Evolutionary conservation across 202 grass and related monocot genomes (phyloP).

Genomic region (Hordeum pubiflorum): DNA sequence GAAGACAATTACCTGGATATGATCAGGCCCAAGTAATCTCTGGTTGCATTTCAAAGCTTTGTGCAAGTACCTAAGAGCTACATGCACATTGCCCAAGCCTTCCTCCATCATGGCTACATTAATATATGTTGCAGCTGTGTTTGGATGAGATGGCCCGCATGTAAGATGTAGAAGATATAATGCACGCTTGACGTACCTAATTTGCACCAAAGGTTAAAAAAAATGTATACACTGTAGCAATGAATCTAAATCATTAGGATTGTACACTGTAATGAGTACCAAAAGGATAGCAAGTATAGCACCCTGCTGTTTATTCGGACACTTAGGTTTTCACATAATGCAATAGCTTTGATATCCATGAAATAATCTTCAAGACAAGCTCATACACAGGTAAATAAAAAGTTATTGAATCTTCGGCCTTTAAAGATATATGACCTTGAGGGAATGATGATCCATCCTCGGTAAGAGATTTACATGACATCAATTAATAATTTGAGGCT

Average conservation of each 20-base stretch:
- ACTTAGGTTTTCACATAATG: conserved; percentile 4
- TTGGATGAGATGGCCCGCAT: conserved; percentile 98
- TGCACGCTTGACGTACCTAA: conserved; percentile 96
- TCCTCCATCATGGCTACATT: conserved; percentile 99
- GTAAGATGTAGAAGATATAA: conserved; percentile 99
- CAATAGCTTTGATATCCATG: conserved; percentile 3
- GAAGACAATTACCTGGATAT: conserved; percentile 72
- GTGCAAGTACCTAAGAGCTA: conserved; percentile 97
- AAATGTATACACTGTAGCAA: neutral
- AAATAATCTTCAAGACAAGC: neutral
- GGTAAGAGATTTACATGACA: neutral
- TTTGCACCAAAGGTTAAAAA: conserved; percentile 9
- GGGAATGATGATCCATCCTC: neutral
- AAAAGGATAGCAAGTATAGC: conserved; percentile 12
- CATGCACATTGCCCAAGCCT: conserved; percentile 98
- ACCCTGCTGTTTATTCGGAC: neutral
- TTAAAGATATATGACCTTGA: neutral
- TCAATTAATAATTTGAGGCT: neutral
- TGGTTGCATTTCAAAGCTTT: conserved; percentile 99
- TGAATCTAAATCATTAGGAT: conserved; percentile 27
- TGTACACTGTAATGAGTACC: conserved; percentile 21
- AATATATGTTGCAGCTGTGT: conserved; percentile 99
- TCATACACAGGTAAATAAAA: neutral
- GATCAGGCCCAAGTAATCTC: conserved; percentile 90
- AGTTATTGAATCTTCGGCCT: neutral